A percentile compares a stretch with the other conserved stretches of the same genome.
These are phyloP conservation scores for Globisporangium takayamanum DNA, from an alignment of 352 stramenopile species.

Conservation along the genomic window DNA sequence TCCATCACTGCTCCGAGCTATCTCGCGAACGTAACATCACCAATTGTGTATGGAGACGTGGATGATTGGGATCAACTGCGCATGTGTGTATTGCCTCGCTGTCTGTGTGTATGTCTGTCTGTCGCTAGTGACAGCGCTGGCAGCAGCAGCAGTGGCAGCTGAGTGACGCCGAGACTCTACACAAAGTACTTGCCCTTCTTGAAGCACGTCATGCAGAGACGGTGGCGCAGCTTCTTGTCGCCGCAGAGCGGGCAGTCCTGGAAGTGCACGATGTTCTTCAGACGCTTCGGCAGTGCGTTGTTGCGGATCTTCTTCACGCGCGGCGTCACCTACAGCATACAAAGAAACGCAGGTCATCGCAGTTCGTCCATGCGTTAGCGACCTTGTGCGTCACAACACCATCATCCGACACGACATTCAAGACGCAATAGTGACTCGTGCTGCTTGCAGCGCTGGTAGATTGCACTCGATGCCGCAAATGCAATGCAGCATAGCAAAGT, in stretches of 20 bases:
- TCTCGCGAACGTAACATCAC: too few relatives aligned
- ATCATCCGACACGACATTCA: too few relatives aligned
- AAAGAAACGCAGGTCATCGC: neutral
- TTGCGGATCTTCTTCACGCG: constrained; percentile 85
- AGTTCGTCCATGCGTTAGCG: neutral
- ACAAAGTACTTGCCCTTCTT: constrained; percentile 91
- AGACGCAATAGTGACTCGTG: too few relatives aligned
- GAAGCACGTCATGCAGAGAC: constrained; percentile 88
- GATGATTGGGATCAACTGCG: neutral
- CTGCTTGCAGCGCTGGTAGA: too few relatives aligned
- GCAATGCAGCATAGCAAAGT: too few relatives aligned
- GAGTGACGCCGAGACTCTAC: constrained; percentile 21
- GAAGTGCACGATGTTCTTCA: constrained; percentile 90
- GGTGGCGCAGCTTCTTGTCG: constrained; percentile 86
- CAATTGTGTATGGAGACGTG: too few relatives aligned
- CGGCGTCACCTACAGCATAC: constrained; percentile 59
- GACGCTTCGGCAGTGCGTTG: constrained; percentile 80
- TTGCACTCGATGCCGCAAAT: too few relatives aligned
- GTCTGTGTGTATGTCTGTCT: constrained; percentile 1
- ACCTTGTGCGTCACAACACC: too few relatives aligned
- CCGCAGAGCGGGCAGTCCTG: constrained; percentile 77
- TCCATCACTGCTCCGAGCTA: too few relatives aligned
- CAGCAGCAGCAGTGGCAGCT: neutral
- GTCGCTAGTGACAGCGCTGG: constrained; percentile 9
- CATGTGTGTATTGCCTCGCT: neutral